A percentile compares a stretch with the other conserved stretches of the same genome.
These are phyloP conservation scores for Hemisphaericaspora lyxosophila DNA, from an alignment of 1,139 yeast genomes.

Conservation along the genomic window DNA sequence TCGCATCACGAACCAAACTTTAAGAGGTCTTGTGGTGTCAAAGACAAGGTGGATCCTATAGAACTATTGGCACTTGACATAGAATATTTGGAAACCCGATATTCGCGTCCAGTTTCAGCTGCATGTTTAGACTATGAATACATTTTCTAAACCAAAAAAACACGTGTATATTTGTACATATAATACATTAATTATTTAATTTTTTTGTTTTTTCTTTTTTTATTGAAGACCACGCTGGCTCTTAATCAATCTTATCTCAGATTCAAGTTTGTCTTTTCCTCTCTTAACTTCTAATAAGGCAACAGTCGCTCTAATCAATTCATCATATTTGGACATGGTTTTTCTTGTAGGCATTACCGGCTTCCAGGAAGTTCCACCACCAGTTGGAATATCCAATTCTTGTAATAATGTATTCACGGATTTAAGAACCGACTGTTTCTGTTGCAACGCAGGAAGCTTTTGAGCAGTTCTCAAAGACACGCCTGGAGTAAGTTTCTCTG, in stretches of 20 bases:
- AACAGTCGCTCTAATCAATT: constrained; percentile 67
- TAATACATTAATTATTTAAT: constrained; percentile 3
- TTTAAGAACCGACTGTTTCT: constrained; percentile 63
- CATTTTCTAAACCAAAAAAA: constrained; percentile 3
- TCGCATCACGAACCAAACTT: neutral
- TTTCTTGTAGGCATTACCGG: constrained; percentile 89
- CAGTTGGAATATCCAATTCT: constrained; percentile 74
- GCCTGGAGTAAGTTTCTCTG: constrained; percentile 74
- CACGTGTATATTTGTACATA: constrained; percentile 2
- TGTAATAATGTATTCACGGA: constrained; percentile 72
- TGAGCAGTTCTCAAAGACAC: constrained; percentile 75
- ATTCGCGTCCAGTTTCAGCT: too few species aligned
- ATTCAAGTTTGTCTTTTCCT: constrained; percentile 82
- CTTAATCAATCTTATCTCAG: constrained; percentile 67
- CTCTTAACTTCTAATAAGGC: constrained; percentile 80
- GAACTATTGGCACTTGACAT: neutral
- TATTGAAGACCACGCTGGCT: constrained; percentile 42
- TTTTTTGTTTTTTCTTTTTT: too few species aligned
- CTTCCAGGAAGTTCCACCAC: constrained; percentile 52
- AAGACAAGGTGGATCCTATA: neutral
- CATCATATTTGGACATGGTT: constrained; percentile 79
- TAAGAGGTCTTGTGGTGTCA: neutral
- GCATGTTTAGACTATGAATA: constrained; percentile 3
- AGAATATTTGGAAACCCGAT: neutral
- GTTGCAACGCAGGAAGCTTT: constrained; percentile 46